Base-by-base conservation (phyloP, 345 rosid species). In the Durio zibethinus region DNA sequence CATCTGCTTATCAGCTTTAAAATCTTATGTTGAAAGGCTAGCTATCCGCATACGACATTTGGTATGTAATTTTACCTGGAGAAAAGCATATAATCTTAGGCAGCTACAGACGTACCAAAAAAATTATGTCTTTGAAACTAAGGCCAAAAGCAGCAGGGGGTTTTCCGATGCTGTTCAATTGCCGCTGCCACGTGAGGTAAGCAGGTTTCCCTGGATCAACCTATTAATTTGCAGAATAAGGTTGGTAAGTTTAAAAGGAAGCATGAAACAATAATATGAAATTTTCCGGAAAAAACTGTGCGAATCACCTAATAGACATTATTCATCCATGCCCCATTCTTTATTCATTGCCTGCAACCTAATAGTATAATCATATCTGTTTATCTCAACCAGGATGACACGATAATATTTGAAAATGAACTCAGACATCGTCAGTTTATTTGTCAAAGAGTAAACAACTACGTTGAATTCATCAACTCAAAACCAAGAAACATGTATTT, bases 111-210 rank as follows among this genome's bases (percentile, higher is more conserved):
- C 81, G 21, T 90, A 92, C 97, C 94, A 92, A 10, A 27, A 82
- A 83, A 14, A 87, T 63, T 75, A 64, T 89, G 64, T 92, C 97
- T 76, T 84, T 80, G 76, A 82, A 79, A 78, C 78, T 85, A 60
- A 90, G n/a, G 56, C 73, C 43, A 81, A 92, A 90, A 77, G 60
- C 78, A 7, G 76, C 64, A 45, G 82, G 92, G 76, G 61, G 60
- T 62, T 78, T 88, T 70, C 25, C 52, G 20, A 81, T 78, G 66
- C 85, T 66, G 72, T 84, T 69, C 75, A 92, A 61, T 73, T 83
- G 86, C 42, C 94, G 84, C 77, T 84, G 85, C 97, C 94, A 92
- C 48, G 97, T 89, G 72, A 90, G 85, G 18, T 88, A 50, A 73
- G 89, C 82, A 50, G 92, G 93, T 80, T 86, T 80, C 65, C 72